Evolutionary conservation across 345 rosid species (phyloP).

Genomic region (Erysimum cheiranthoides): DNA sequence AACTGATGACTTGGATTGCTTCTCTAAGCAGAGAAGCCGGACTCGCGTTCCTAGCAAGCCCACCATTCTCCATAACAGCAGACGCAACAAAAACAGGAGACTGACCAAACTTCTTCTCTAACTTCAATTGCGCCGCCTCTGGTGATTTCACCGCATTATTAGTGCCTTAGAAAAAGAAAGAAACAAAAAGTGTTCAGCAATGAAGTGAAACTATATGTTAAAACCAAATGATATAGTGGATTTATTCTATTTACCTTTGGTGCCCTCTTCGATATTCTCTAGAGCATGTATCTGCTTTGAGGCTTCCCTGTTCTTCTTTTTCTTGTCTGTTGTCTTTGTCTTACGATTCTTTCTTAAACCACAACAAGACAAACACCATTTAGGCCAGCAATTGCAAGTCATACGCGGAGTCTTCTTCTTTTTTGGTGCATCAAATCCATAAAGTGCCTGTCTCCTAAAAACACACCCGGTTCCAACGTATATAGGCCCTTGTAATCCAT

Average conservation of each 20-base stretch:
- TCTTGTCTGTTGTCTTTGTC: conserved; percentile 53
- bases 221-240: neutral
- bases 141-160: conserved; percentile 36
- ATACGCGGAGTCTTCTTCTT: conserved; percentile 74
- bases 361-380: conserved; percentile 66
- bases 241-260: conserved; percentile 51
- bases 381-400: conserved; percentile 89
- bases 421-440: conserved; percentile 80
- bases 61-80: conserved; percentile 62
- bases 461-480: conserved; percentile 97
- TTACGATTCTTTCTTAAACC: conserved; percentile 59
- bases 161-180: neutral
- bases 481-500: conserved; percentile 93
- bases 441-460: conserved; percentile 87
- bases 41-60: conserved; percentile 55
- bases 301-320: conserved; percentile 65
- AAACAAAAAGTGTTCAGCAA: conserved; percentile 6
- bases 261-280: conserved; percentile 77
- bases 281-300: conserved; percentile 74
- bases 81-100: conserved; percentile 70
- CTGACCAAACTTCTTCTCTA: conserved; percentile 77
- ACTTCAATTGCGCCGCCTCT: conserved; percentile 43
- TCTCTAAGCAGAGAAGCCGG: conserved; percentile 70
- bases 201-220: conserved; percentile 1
- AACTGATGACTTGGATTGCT: conserved; percentile 79